Evolutionary conservation across 179 eudicot species (phyloP), one percentile per base, ranked within the genome.

Genomic region (Kewa caespitosa): DNA sequence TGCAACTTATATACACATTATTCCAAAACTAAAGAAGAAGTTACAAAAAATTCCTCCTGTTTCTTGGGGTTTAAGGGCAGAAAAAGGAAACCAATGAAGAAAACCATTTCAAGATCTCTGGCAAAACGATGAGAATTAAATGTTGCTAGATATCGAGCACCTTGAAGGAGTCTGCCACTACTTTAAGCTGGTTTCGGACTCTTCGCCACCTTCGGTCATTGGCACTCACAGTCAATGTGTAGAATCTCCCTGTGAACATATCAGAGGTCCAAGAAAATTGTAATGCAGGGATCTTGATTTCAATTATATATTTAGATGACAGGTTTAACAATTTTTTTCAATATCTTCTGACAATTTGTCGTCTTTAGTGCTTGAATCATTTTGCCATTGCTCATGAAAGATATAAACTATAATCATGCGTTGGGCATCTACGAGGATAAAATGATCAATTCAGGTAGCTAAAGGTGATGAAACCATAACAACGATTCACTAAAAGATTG

Each of bases 121-220:
- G 50, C 37, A 15, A 38, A 10, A 27, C 23, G 9, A 55, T 57
- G 31, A n/a, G 8, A 32, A 14, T 23, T 67, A 32, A 37, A n/a
- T 52, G 8, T 6, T 25, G 34, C 64, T 84, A 89, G 76, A 92
- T 88, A 36, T 92, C 96, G 23, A 92, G 83, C 79, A 94, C 91
- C 79, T 81, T 85, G 85, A 92, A 90, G 54, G 97, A 92, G 78
- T 92, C 93, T 0, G 98, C 98, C 74, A 92, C 95, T 38, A 93
- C 93, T 84, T 93, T 93, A 62, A 93, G 97, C 75, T 81, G 67
- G 84, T 91, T 85, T 52, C 97, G 81, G 27, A 84, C 75, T 80
- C 86, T 86, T 78, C 78, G 85, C 97, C 98, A 94, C 54, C 97
- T 75, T 74, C 98, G 86, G 41, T 89, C 92, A 12, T 90, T 94